Percentiles rank a stretch among this genome's conserved stretches.
Evolutionary conservation across 1,284 basidiomycete species (phyloP).

Genomic region (Trichosporon sp.): DNA sequence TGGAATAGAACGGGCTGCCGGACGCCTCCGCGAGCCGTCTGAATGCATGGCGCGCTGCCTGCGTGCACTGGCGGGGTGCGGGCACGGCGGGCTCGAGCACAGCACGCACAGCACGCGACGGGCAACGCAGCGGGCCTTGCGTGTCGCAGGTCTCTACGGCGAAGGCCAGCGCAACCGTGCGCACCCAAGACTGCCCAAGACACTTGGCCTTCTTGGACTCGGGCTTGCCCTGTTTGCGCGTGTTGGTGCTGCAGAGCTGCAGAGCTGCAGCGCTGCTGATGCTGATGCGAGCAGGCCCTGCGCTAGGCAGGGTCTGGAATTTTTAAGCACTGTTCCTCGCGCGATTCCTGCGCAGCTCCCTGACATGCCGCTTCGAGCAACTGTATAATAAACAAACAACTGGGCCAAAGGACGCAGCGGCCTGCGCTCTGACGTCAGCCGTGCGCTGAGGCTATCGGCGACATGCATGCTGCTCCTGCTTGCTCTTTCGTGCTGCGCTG

Average conservation of each 20-base stretch:
- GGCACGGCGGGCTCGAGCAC: too few relatives aligned
- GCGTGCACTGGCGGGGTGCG: too few relatives aligned
- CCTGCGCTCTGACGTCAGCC: background rate
- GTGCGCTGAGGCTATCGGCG: background rate
- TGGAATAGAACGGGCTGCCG: background rate
- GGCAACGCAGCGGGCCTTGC: too few relatives aligned
- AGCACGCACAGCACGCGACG: too few relatives aligned
- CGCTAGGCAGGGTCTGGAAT: background rate
- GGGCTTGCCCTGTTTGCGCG: too few relatives aligned
- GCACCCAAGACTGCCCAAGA: background rate
- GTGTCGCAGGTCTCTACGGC: background rate
- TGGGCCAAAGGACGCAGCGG: background rate
- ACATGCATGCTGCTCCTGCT: background rate
- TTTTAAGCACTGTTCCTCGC: background rate
- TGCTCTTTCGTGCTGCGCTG: background rate
- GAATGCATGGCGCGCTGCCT: background rate
- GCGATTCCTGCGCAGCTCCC: background rate
- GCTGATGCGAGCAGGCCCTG: too few relatives aligned
- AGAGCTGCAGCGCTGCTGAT: too few relatives aligned
- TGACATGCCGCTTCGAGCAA: background rate
- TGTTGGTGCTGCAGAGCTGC: too few relatives aligned
- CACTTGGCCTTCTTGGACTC: background rate
- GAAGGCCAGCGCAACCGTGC: background rate
- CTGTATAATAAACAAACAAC: background rate
- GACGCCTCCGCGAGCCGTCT: background rate